Evolutionary conservation across 805 yeast genomes (phyloP), one percentile per base, ranked within the genome.

Genomic region (Wickerhamiella nectarea): DNA sequence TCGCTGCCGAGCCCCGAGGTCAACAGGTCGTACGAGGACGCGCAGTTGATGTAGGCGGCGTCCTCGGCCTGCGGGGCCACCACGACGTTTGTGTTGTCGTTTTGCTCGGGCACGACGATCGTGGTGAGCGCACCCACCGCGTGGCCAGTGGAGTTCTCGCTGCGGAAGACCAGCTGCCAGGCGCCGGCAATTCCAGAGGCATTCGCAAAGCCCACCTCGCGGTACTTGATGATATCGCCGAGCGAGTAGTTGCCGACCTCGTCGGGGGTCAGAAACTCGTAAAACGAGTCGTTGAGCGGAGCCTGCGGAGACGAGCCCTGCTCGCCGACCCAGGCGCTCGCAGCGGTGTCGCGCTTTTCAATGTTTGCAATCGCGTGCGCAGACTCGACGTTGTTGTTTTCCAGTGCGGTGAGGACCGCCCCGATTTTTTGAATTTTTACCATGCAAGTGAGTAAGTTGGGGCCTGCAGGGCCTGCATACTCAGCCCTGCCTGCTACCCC

Each of bases 51-150:
- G 38, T 12, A 37, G 14, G 47, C 28, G 12, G 56, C 41, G 29
- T 53, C 58, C 42, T 55, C 56, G 3, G 54, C 43, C 21, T 43
- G 12, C 43, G 51, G 55, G 43, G 41, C 49, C 3, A 51, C 52
- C 2, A 55, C 44, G 5, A 54, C 25, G 21, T 44, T 38, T 15
- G 26, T 38, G 29, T 28, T 20, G 55, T 49, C 48, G 24, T 29
- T 33, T 19, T 25, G 21, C 10, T 17, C 18, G 22, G 52, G 53
- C 19, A 21, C 40, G 39, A 50, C 37, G 8, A 48, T 35, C 9
- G 53, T 49, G n/a, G 50, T 48, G 11, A 50, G 36, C 1, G 52
- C 41, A 14, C 44, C 41, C 15, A 48, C 37, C 25, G 43, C 41
- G 1, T 24, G 29, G 10, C 49, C 48, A 2, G 19, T 18, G 4